Percentiles rank a stretch among this genome's conserved stretches.
These are phyloP conservation scores for Aquilaria sinensis DNA, from an alignment of 345 rosid genomes.

Conservation along the genomic window DNA sequence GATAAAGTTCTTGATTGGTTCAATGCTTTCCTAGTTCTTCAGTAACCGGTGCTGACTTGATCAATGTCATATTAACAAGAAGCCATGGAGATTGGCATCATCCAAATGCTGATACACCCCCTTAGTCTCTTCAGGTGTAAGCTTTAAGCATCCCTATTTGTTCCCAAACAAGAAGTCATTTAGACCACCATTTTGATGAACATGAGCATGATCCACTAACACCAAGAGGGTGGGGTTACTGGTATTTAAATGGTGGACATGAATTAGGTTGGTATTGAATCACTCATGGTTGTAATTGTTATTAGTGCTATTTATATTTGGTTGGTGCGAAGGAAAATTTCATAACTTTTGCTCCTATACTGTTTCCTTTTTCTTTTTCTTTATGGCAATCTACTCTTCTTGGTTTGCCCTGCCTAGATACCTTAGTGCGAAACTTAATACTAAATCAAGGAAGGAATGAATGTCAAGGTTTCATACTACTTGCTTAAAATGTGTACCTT, in stretches of 20 bases:
- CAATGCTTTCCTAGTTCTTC: neutral
- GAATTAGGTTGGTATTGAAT: conserved; percentile 95
- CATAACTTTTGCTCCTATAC: too few species aligned
- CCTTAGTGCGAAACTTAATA: conserved; percentile 74
- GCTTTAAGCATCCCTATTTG: too few species aligned
- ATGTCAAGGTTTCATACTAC: neutral
- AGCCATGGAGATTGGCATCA: conserved; percentile 67
- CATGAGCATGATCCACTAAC: too few species aligned
- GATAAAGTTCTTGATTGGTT: neutral
- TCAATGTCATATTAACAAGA: conserved; percentile 31
- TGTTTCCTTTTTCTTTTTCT: too few species aligned
- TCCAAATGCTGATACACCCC: too few species aligned
- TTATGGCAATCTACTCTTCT: too few species aligned
- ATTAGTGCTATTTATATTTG: neutral
- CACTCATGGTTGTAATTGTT: conserved; percentile 60
- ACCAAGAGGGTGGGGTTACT: too few species aligned
- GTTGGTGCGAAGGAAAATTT: neutral
- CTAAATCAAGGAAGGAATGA: too few species aligned
- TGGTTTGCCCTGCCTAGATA: conserved; percentile 86
- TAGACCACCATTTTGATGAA: too few species aligned
- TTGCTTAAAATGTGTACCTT: neutral
- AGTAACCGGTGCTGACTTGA: conserved; percentile 15
- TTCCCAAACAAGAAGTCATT: conserved; percentile 23
- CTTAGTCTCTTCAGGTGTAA: too few species aligned
- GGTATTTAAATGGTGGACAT: conserved; percentile 24